phyloP scores from a whole-genome alignment of 2,329 filamentous ascomycete genomes.

The Penicillium brevicompactum region DNA sequence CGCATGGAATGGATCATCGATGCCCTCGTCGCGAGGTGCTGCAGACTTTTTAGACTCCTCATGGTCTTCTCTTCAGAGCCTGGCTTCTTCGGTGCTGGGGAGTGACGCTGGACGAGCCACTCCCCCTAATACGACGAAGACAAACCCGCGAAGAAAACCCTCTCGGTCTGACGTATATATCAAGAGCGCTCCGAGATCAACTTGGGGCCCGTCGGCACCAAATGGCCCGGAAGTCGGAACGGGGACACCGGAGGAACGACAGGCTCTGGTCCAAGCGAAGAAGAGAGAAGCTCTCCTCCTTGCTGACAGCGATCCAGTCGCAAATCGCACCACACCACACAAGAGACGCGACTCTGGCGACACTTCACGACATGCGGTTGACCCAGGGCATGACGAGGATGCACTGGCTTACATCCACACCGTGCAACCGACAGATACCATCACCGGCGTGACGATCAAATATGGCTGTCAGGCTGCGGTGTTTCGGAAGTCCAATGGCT shows the following conservation, averaged over 20 bases:
- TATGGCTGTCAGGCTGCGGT: constrained; percentile 84
- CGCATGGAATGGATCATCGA: constrained; percentile 26
- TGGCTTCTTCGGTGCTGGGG: constrained; percentile 53
- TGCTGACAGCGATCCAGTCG: constrained; percentile 43
- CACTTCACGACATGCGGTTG: constrained; percentile 27
- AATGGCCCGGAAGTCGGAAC: constrained; percentile 35
- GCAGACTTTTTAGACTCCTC: constrained; percentile 47
- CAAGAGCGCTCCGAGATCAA: constrained; percentile 27
- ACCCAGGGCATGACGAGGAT: constrained; percentile 64
- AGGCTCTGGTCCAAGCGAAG: constrained; percentile 50
- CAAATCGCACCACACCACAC: constrained; percentile 40
- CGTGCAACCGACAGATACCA: constrained; percentile 79
- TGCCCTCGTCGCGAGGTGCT: constrained; percentile 29
- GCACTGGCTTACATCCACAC: constrained; percentile 89
- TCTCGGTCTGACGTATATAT: constrained; percentile 39
- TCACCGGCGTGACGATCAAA: constrained; percentile 86
- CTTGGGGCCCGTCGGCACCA: constrained; percentile 47
- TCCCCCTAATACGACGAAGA: constrained; percentile 29
- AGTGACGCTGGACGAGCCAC: constrained; percentile 36
- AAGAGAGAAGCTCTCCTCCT: constrained; percentile 49
- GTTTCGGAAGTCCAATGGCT: constrained; percentile 83
- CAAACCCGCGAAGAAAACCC: constrained; percentile 37
- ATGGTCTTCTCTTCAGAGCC: constrained; percentile 52
- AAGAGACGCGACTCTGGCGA: constrained; percentile 51
- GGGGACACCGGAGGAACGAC: constrained; percentile 47